Evolutionary conservation across 352 stramenopile genomes (phyloP).

Genomic region (Globisporangium canariense): DNA sequence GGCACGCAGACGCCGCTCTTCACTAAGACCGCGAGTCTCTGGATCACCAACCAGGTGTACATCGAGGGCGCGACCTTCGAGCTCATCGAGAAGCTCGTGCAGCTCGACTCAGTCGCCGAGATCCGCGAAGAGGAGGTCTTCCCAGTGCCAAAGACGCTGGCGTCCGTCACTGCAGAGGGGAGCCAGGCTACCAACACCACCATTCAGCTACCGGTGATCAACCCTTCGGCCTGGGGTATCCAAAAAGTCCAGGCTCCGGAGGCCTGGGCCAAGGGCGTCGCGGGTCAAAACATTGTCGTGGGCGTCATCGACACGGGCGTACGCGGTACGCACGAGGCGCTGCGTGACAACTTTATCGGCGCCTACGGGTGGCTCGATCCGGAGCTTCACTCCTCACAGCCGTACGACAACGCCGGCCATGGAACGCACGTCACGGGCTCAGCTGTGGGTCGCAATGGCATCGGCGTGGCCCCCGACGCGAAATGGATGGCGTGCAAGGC

Average conservation of each 20-base stretch:
- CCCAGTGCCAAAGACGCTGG: too few relatives aligned
- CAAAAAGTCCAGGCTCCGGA: slow-evolving; percentile 4
- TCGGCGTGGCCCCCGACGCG: slow-evolving; percentile 18
- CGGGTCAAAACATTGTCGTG: slow-evolving; percentile 18
- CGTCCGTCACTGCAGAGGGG: too few relatives aligned
- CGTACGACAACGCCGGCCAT: slow-evolving; percentile 22
- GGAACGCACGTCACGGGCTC: slow-evolving; percentile 22
- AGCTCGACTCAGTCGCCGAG: too few relatives aligned
- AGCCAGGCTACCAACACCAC: too few relatives aligned
- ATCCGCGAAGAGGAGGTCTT: slow-evolving; percentile 2
- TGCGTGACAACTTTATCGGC: slow-evolving; percentile 24
- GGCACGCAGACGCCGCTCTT: neutral
- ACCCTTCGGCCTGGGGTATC: too few relatives aligned
- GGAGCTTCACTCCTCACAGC: neutral
- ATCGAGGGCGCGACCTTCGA: neutral
- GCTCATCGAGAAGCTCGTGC: too few relatives aligned
- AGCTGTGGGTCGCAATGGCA: slow-evolving; percentile 15
- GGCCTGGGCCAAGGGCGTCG: slow-evolving; percentile 9
- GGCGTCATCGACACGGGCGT: slow-evolving; percentile 23
- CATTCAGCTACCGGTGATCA: too few relatives aligned
- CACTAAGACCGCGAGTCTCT: neutral
- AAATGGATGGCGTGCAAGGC: slow-evolving; percentile 20
- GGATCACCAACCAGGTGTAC: neutral
- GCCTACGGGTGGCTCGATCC: slow-evolving; percentile 20
- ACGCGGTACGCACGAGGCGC: slow-evolving; percentile 15